A percentile compares a stretch with the other conserved stretches of the same genome.
These are phyloP conservation scores for Pleurotus platypus DNA, from an alignment of 768 basidiomycete species.

Conservation along the genomic window DNA sequence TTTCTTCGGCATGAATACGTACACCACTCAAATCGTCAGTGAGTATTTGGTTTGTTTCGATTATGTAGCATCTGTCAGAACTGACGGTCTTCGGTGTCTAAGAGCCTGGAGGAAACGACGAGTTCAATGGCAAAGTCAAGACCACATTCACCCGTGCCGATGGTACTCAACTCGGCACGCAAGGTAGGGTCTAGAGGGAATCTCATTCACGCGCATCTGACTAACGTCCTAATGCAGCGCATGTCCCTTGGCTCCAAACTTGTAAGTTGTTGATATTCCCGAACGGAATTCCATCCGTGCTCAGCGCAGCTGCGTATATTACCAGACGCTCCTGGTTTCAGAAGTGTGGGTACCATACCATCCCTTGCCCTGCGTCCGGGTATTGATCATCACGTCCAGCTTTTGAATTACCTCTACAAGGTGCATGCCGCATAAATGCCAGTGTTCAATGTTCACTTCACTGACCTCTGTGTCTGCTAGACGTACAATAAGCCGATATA, in stretches of 20 bases:
- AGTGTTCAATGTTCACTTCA: neutral
- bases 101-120: slow-evolving; percentile 56
- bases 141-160: slow-evolving; percentile 53
- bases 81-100: neutral
- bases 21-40: slow-evolving; percentile 60
- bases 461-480: slow-evolving; percentile 11
- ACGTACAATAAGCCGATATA: slow-evolving; percentile 49
- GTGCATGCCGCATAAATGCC: slow-evolving; percentile 21
- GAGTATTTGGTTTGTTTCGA: slow-evolving; percentile 16
- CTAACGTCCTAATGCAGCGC: slow-evolving; percentile 38
- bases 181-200: slow-evolving; percentile 33
- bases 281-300: neutral
- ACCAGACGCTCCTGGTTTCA: slow-evolving; percentile 56
- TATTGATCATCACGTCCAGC: slow-evolving; percentile 19
- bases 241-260: slow-evolving; percentile 60
- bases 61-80: too few species aligned
- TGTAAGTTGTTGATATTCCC: slow-evolving; percentile 28
- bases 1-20: slow-evolving; percentile 68
- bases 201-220: neutral
- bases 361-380: neutral
- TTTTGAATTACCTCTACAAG: slow-evolving; percentile 67
- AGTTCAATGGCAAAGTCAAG: slow-evolving; percentile 51
- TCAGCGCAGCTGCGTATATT: neutral
- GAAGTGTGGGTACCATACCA: slow-evolving; percentile 32
- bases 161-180: slow-evolving; percentile 54